Evolutionary conservation across 257 asterid genomes (phyloP).

Genomic region (Craterostigma plantagineum): DNA sequence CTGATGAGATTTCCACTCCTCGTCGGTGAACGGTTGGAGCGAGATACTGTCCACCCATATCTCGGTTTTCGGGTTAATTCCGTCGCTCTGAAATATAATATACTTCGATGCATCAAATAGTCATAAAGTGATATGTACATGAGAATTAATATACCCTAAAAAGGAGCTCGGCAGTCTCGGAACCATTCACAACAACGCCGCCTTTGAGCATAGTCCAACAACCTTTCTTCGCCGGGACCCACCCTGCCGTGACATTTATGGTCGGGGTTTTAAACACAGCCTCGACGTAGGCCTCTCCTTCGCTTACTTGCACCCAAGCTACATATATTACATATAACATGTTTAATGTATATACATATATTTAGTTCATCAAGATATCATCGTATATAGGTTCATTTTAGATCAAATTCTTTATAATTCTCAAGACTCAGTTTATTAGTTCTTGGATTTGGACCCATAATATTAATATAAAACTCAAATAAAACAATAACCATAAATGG

Average conservation of each 20-base stretch:
- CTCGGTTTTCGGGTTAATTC: constrained; percentile 16
- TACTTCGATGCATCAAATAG: too few relatives aligned
- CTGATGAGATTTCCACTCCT: constrained; percentile 48
- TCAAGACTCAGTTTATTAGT: too few relatives aligned
- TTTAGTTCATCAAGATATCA: too few relatives aligned
- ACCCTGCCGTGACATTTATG: constrained; percentile 19
- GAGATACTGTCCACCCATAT: constrained; percentile 47
- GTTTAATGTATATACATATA: too few relatives aligned
- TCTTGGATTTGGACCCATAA: too few relatives aligned
- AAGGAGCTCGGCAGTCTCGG: constrained; percentile 24
- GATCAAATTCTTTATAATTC: too few relatives aligned
- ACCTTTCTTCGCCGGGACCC: constrained; percentile 29
- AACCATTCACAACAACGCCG: constrained; percentile 22
- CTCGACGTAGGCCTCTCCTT: constrained; percentile 23
- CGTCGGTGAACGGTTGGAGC: constrained; percentile 33
- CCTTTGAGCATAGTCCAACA: constrained; percentile 67
- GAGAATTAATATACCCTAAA: constrained; percentile 22
- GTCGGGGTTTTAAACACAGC: constrained; percentile 20
- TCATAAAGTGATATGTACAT: too few relatives aligned
- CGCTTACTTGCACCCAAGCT: constrained; percentile 62
- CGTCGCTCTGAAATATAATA: constrained; percentile 15
- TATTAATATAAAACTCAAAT: too few relatives aligned
- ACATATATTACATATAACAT: background rate
- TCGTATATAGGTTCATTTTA: too few relatives aligned
- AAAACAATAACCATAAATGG: too few relatives aligned